These are phyloP conservation scores for Fusarium sp. DNA, from an alignment of 2,329 filamentous ascomycete species.

Conservation along the genomic window DNA sequence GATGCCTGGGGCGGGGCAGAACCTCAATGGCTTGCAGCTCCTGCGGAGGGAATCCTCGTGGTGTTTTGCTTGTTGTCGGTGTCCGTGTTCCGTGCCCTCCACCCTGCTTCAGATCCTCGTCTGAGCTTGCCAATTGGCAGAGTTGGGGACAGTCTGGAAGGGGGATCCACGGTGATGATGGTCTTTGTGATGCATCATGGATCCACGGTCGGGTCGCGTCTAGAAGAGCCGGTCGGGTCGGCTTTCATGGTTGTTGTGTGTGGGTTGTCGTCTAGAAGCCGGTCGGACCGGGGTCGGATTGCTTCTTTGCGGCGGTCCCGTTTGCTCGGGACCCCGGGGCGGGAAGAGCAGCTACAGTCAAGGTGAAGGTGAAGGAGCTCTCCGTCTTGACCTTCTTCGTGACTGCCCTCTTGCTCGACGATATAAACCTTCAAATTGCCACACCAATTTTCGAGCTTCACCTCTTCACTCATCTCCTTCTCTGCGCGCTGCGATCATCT, in stretches of 20 bases:
- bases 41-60: background rate
- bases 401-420: background rate
- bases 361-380: background rate
- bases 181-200: conserved; percentile 22
- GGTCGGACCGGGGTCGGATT: conserved; percentile 13
- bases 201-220: conserved; percentile 10
- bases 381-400: background rate
- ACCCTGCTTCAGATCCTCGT: background rate
- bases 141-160: conserved; percentile 15
- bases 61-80: conserved; percentile 13
- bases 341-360: background rate
- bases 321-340: conserved; percentile 12
- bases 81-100: conserved; percentile 9
- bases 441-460: background rate
- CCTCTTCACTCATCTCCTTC: background rate
- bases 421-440: conserved; percentile 9
- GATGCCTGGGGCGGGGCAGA: conserved; percentile 33
- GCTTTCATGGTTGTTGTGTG: conserved; percentile 6
- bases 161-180: conserved; percentile 24
- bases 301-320: conserved; percentile 21
- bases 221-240: background rate
- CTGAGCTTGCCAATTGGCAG: conserved; percentile 10
- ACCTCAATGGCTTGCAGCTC: conserved; percentile 7
- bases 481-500: background rate
- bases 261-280: conserved; percentile 17